Base-by-base conservation (phyloP, 2,329 filamentous ascomycete species). In the Chaetomiaceae sp. region DNA sequence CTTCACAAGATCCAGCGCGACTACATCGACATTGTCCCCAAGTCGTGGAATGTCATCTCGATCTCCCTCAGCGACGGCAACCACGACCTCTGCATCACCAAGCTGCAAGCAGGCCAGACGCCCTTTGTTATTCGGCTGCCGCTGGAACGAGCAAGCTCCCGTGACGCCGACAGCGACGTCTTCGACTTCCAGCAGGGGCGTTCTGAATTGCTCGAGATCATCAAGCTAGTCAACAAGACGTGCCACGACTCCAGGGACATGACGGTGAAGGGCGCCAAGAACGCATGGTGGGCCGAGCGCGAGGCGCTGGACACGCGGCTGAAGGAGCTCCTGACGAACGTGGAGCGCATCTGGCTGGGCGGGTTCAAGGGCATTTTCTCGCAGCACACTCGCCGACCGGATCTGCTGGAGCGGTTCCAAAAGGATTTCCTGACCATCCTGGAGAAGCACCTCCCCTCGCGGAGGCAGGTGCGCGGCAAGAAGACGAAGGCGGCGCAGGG, bases 361-460 rank as follows among this genome's bases (percentile, higher is more conserved):
- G 93, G 93, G 0, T 98, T 98, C 74, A 84, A 83, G 47, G 90
- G 91, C 14, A 84, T 98, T n/a, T 91, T 98, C 60, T 90, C 88
- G 1, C 84, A 87, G 44, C 78, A 86, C 43, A 65, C 72, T 39
- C 74, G 76, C 30, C 74, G 84, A 17, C 69, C 78, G 1, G 75
- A 82, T 20, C 69, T 87, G 10, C 68, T 97, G 26, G 76, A 79
- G 5, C 79, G 79, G 24, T 97, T 98, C 62, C 81, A 88, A 27
- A 81, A 78, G 60, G 79, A 78, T 4, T 89, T 98, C 53, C 78
- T 90, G 45, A 78, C 78, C 47, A 84, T 93, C 3, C 74, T 98
- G 10, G 83, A 91, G 60, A 85, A 86, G 49, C 81, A 95, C 64
- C 72, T 98, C 5, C 93, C 93, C 0, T 97, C 93, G 3, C 77